Conservation (phyloP, 345 rosid genomes). For the Schrenkiella parvula region DNA sequence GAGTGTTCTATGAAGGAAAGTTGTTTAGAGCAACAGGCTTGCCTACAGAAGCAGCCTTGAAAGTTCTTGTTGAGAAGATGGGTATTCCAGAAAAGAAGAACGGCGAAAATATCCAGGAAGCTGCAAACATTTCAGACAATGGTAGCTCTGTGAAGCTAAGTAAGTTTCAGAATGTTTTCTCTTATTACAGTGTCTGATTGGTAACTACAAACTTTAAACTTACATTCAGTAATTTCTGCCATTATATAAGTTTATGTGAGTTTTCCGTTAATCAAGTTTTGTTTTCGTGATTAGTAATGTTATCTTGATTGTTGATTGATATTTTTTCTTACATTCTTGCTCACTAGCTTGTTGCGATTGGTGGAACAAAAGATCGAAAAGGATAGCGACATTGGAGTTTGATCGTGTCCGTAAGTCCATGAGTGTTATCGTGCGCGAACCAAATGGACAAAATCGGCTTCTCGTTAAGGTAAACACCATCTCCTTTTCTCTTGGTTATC, state of each 20-base stretch:
- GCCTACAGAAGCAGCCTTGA: constrained; percentile 97
- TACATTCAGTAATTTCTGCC: no score
- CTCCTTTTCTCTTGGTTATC: background rate
- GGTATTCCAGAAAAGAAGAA: constrained; percentile 60
- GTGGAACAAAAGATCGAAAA: constrained; percentile 73
- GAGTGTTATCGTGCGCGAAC: constrained; percentile 73
- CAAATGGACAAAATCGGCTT: constrained; percentile 64
- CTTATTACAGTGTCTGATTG: background rate
- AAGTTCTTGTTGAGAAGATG: constrained; percentile 92
- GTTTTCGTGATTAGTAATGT: background rate
- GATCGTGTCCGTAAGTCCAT: constrained; percentile 85
- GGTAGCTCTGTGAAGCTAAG: constrained; percentile 62
- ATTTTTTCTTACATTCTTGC: background rate
- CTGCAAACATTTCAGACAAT: constrained; percentile 57
- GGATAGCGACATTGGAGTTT: constrained; percentile 79
- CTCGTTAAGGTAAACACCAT: constrained; percentile 66
- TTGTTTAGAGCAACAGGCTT: constrained; percentile 80
- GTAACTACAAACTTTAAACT: no score
- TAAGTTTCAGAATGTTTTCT: constrained; percentile 26
- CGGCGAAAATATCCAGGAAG: constrained; percentile 42
- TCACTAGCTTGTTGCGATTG: constrained; percentile 66
- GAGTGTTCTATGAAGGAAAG: constrained; percentile 65
- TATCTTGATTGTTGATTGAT: background rate
- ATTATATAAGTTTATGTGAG: no score
- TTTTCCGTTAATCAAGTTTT: background rate